Base-by-base conservation (phyloP, 768 basidiomycete genomes). In the Pilatotrama ljubarskyi region DNA sequence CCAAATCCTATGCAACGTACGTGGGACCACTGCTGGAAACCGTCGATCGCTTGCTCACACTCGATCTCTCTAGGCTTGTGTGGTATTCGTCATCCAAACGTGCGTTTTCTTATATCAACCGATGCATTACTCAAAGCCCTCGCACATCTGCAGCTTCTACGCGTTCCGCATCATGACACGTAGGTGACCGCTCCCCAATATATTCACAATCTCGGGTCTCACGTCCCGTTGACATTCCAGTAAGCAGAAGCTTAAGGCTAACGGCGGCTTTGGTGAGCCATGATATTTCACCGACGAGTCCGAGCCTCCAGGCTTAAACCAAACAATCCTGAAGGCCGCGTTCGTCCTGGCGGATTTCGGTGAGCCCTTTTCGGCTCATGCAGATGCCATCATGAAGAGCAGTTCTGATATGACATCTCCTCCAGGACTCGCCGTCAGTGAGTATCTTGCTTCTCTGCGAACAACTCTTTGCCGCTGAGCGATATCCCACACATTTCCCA, bases 1-100 rank as follows among this genome's bases (percentile, higher is more conserved):
- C 11, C 58, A 59, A 11, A 48, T 59, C 2, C 20, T 53, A 8
- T 53, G 51, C 41, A 53, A 53, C 29, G 51, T 43, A 20, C 25
- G 40, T 13, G 3, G 6, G 24, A 35, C 5, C 1, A 2, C 14
- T 3, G n/a, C n/a, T 32, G 9, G 18, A 22, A 5, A 20, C 25
- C 13, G 11, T 20, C 4, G 2, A 46, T n/a, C 38, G 18, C 18
- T 29, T 1, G 9, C 20, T 4, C 7, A 18, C 17, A 15, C 53
- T 11, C 32, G 25, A 22, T 32, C 4, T 6, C 17, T 2, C 5
- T 25, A 58, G 56, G 49, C 56, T 22, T 50, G n/a, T 14, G 20
- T 20, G n/a, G 48, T 58, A 10, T 17, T 42, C 25, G 17, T 26
- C 15, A 50, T 58, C 4, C 56, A 58, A 32, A 50, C 56, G 56